Percentiles rank a stretch among this genome's conserved stretches.
Evolutionary conservation across 257 asterid species (phyloP).

Genomic region (Przewalskia tangutica): DNA sequence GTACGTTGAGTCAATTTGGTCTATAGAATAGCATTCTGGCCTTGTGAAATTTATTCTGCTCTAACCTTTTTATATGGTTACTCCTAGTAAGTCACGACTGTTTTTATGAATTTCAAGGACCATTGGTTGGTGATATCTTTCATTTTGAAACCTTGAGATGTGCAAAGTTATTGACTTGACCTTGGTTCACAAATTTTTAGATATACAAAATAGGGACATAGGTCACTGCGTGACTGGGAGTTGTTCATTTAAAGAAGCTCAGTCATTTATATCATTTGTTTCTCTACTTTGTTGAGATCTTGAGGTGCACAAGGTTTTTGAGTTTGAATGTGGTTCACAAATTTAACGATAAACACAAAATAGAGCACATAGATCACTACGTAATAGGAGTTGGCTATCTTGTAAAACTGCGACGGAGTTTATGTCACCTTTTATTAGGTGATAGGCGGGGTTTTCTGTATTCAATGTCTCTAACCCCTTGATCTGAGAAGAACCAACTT

Average conservation of each 20-base stretch:
- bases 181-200: neutral
- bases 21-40: neutral
- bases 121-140: neutral
- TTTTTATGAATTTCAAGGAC: neutral
- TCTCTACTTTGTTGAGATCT: neutral
- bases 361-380: neutral
- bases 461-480: neutral
- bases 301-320: neutral
- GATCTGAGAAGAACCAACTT: neutral
- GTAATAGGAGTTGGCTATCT: neutral
- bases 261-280: neutral
- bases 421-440: neutral
- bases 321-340: neutral
- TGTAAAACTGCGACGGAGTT: neutral
- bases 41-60: neutral
- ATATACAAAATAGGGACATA: neutral
- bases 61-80: neutral
- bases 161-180: neutral
- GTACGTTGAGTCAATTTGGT: neutral
- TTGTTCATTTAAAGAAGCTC: neutral
- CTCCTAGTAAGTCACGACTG: neutral
- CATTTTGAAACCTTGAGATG: neutral
- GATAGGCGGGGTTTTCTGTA: neutral
- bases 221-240: neutral
- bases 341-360: neutral